Base-by-base conservation (phyloP, 2,329 filamentous ascomycete genomes). In the Orbilia javanica region DNA sequence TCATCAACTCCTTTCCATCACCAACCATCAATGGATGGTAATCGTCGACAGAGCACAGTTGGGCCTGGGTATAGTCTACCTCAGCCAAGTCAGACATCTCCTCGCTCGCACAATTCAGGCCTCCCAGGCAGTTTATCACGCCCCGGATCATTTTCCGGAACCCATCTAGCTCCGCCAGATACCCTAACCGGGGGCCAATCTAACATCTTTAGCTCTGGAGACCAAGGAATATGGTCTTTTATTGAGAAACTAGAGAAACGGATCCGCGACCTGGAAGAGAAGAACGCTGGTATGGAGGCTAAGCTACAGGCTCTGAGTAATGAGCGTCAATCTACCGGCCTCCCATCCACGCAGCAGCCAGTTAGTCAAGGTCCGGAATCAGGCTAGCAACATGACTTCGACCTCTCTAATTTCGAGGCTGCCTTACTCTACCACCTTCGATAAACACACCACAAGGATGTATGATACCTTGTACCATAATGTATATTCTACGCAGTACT, bases 191-290 rank as follows among this genome's bases (percentile, higher is more conserved):
- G 60, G 13, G 44, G 55, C 2, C 74, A 78, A 36, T 57, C 88
- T 79, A 93, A 93, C 81, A 86, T 93, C 77, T 91, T 93, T 83
- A 86, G 89, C 65, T 85, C 87, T 65, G 86, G 86, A 18, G 88
- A 90, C 63, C 86, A 89, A 79, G 90, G 89, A 48, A 85, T 94
- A 7, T 93, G 91, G 91, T 85, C 87, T 3, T 93, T 93, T 81
- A 88, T 94, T 36, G 90, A 93, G 71, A 87, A 87, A 18, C 85
- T 95, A 62, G 92, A 95, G 82, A 88, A 89, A 11, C 85, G 85
- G 80, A 83, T 88, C n/a, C 86, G 86, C 69, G 83, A 84, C 11
- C 81, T 88, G 22, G 84, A 83, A 42, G 86, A 88, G 36, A 85
- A 85, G 62, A 83, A 87, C 18, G 83, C 84, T 44, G 81, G 81